Percentiles rank a stretch among this genome's conserved stretches.
phyloP scores from a whole-genome alignment of 305 asterid species.

The Euphrasia arctica region DNA sequence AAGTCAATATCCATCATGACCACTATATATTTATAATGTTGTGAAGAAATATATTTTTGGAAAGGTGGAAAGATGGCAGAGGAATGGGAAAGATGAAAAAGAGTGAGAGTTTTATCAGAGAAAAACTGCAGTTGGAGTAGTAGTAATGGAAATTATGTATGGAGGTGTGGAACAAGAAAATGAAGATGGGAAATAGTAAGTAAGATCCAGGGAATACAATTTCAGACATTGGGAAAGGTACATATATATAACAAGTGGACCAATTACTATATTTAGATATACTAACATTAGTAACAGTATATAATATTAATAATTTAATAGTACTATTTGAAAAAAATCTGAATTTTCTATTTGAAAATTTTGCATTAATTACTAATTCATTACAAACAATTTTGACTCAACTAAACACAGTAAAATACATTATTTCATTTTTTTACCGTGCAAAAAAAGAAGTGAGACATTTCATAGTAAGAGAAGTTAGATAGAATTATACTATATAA shows the following conservation, averaged over 20 bases:
- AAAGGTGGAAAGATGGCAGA: too few species aligned
- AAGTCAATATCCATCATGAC: slow-evolving; percentile 63
- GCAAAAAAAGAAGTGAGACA: too few species aligned
- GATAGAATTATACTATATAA: too few species aligned
- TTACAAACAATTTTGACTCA: too few species aligned
- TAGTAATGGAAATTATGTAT: slow-evolving; percentile 18
- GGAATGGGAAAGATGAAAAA: slow-evolving; percentile 57
- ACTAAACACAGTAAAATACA: too few species aligned
- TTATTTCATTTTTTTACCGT: too few species aligned
- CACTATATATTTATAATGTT: background rate
- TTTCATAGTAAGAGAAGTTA: too few species aligned
- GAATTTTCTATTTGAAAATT: too few species aligned
- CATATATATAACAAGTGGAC: slow-evolving; percentile 34
- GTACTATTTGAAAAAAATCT: too few species aligned
- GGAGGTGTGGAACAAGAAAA: slow-evolving; percentile 10
- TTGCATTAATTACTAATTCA: too few species aligned
- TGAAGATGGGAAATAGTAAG: slow-evolving; percentile 43
- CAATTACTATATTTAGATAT: slow-evolving; percentile 21
- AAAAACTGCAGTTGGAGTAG: slow-evolving; percentile 22
- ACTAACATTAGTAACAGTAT: too few species aligned
- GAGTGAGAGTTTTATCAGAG: slow-evolving; percentile 77
- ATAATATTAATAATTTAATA: too few species aligned
- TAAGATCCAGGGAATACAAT: slow-evolving; percentile 40
- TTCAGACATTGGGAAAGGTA: slow-evolving; percentile 43
- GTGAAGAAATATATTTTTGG: background rate